Base-by-base conservation (phyloP, 805 yeast genomes). In the Candida tammaniensis region DNA sequence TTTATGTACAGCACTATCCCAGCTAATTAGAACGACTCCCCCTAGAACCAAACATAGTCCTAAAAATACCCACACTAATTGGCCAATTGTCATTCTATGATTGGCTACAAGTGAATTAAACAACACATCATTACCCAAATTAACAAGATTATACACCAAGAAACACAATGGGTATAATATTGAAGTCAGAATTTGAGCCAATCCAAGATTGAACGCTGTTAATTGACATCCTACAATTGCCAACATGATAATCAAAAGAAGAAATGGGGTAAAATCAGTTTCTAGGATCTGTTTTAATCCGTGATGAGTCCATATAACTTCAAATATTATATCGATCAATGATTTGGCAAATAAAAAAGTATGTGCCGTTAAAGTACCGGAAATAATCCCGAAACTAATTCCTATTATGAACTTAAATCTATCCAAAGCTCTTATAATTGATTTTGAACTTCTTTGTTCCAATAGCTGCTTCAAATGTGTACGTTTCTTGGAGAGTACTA, bases 261-360 rank as follows among this genome's bases (percentile, higher is more conserved):
- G 20, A 32, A 57, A 59, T 5, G 71, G 64, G 5, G 59, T 49
- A n/a, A 55, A 38, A 39, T 61, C 57, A 4, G 47, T 24, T 4
- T 53, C 40, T 12, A 49, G 42, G 4, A 48, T 32, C 13, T 35
- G 31, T 15, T 28, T 32, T 9, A 44, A 24, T 12, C 36, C 40
- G 20, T 54, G 51, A 54, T 57, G 31, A 56, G 54, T 32, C 46
- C 52, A 42, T 44, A 55, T 25, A 63, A 59, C 20, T 60, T 67
- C 61, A 2, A 82, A 55, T 2, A 82, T 49, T 9, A 85, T 74
- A 48, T 85, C 94, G 14, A 87, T 83, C 0, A 85, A 74, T 0
- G 88, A 77, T 57, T 87, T 87, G n/a, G 95, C 95, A 58, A 86
- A 70, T 38, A 88, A 67, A 31, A 88, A 70, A 2, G 95, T 84